phyloP scores from a whole-genome alignment of 2,329 filamentous ascomycete genomes.

The Trichoderma hamatum region DNA sequence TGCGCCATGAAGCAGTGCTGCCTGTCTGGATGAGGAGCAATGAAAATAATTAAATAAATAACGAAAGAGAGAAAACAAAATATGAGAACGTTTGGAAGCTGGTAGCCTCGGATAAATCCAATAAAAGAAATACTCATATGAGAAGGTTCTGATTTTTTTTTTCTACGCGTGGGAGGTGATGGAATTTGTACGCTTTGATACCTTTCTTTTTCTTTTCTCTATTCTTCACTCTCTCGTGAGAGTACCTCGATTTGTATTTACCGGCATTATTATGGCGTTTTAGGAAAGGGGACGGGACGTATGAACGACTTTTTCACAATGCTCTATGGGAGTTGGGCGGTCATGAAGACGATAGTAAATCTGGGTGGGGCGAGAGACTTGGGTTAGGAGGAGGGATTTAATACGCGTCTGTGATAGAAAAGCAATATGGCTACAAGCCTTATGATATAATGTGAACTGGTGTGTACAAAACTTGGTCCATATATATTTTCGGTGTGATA shows the following conservation, averaged over 20 bases:
- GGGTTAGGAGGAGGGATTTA: background rate
- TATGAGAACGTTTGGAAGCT: background rate
- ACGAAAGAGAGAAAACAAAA: background rate
- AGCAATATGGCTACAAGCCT: background rate
- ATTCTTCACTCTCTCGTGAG: background rate
- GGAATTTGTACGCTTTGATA: constrained; percentile 13
- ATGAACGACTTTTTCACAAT: background rate
- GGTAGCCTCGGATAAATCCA: background rate
- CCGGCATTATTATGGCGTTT: constrained; percentile 23
- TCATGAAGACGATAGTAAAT: constrained; percentile 3
- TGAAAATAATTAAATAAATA: background rate
- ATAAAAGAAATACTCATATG: background rate
- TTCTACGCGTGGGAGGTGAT: background rate
- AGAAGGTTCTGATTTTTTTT: background rate
- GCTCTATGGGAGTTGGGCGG: constrained; percentile 19
- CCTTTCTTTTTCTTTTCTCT: background rate
- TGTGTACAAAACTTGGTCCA: background rate
- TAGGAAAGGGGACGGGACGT: background rate
- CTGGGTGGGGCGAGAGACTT: background rate
- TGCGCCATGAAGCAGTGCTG: background rate
- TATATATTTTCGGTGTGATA: background rate
- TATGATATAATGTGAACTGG: background rate
- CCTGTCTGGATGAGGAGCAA: background rate
- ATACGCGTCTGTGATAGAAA: constrained; percentile 19
- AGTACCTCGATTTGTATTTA: background rate